These are phyloP conservation scores for Colletotrichum sublineola DNA, from an alignment of 2,329 filamentous ascomycete species.

Conservation along the genomic window DNA sequence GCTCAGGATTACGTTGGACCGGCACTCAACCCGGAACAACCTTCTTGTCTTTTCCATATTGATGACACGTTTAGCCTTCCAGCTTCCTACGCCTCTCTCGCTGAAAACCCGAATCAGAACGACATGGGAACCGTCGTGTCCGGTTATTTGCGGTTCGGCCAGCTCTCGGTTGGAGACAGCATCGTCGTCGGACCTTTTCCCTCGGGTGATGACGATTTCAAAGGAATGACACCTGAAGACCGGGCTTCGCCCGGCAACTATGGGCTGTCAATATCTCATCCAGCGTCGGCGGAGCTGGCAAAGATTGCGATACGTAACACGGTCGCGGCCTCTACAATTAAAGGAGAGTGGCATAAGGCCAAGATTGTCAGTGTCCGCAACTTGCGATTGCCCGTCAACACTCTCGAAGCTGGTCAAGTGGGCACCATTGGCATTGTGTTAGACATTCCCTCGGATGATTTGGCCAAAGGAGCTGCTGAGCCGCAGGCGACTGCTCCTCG, in stretches of 20 bases:
- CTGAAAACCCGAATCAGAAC: conserved; percentile 53
- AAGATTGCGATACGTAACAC: conserved; percentile 67
- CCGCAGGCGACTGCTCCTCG: conserved; percentile 52
- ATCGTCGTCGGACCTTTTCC: conserved; percentile 85
- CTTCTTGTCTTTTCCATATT: conserved; percentile 82
- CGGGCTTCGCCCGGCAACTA: conserved; percentile 62
- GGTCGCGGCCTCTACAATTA: conserved; percentile 64
- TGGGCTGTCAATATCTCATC: conserved; percentile 66
- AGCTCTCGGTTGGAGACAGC: conserved; percentile 81
- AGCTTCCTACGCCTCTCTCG: conserved; percentile 67
- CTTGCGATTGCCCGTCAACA: conserved; percentile 83
- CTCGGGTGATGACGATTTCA: conserved; percentile 64
- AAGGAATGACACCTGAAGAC: conserved; percentile 58
- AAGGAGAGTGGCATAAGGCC: conserved; percentile 83
- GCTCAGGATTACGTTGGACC: conserved; percentile 67
- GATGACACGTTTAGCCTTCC: conserved; percentile 89
- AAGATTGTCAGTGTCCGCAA: conserved; percentile 90
- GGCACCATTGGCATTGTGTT: conserved; percentile 87
- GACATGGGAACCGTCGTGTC: conserved; percentile 81
- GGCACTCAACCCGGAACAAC: conserved; percentile 70
- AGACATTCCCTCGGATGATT: conserved; percentile 55
- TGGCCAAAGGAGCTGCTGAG: conserved; percentile 49
- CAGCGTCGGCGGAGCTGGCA: conserved; percentile 65
- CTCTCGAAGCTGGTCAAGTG: conserved; percentile 83
- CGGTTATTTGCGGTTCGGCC: conserved; percentile 85